These are phyloP conservation scores for Colletotrichum karsti DNA, from an alignment of 2,329 filamentous ascomycete species.

Conservation along the genomic window DNA sequence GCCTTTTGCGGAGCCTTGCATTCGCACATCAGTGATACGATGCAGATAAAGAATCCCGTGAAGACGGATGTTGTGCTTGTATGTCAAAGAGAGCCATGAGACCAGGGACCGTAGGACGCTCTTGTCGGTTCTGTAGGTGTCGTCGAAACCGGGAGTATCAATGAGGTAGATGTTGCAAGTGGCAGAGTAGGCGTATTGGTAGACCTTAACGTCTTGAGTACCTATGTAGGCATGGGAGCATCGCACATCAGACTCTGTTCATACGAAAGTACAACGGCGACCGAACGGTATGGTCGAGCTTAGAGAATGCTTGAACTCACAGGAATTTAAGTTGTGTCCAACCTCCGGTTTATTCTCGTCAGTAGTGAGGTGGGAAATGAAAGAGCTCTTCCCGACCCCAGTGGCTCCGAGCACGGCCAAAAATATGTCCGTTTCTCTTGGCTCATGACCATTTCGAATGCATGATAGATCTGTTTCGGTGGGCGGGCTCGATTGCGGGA, in stretches of 20 bases:
- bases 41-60: background rate
- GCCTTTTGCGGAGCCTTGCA: constrained; percentile 42
- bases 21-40: constrained; percentile 36
- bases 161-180: constrained; percentile 6
- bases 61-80: constrained; percentile 1
- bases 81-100: background rate
- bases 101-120: background rate
- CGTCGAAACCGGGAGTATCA: constrained; percentile 7
- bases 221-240: background rate
- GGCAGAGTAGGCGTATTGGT: constrained; percentile 3
- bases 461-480: constrained; percentile 1
- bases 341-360: background rate
- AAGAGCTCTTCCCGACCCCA: constrained; percentile 40
- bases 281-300: background rate
- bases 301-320: background rate
- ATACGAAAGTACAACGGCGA: background rate
- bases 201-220: background rate
- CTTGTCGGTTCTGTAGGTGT: constrained; percentile 6
- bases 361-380: constrained; percentile 32
- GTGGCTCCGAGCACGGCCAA: constrained; percentile 31
- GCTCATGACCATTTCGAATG: background rate
- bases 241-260: background rate
- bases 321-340: background rate
- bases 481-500: constrained; percentile 2
- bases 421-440: constrained; percentile 6